A percentile compares a stretch with the other conserved stretches of the same genome.
Evolutionary conservation across 176 grass and related monocot species (phyloP).

Genomic region (Oryza australiensis): DNA sequence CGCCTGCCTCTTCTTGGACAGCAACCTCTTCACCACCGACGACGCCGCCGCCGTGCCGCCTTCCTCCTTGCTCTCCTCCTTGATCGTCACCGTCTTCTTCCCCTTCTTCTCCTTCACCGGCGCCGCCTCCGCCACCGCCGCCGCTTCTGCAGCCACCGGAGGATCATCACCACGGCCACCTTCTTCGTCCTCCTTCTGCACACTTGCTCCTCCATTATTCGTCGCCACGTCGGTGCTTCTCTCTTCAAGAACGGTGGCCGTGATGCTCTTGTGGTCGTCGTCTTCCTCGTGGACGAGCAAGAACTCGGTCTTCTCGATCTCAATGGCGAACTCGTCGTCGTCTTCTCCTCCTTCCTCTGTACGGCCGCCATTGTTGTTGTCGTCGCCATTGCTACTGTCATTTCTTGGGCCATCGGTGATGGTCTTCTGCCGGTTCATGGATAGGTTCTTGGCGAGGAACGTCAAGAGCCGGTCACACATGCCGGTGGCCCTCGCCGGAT

Average conservation of each 20-base stretch:
- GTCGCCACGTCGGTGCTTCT: not conserved
- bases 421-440: constrained; percentile 26
- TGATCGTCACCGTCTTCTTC: constrained; percentile 44
- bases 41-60: not conserved
- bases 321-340: constrained; percentile 27
- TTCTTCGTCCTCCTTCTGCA: not conserved
- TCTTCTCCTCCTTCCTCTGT: not conserved
- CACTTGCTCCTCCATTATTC: not conserved
- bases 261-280: not conserved
- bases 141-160: not conserved
- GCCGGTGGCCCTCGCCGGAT: constrained; percentile 1
- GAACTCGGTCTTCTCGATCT: constrained; percentile 49
- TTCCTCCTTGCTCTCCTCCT: constrained; percentile 20
- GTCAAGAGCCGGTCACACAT: constrained; percentile 51
- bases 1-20: constrained; percentile 44
- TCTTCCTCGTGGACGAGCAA: constrained; percentile 9
- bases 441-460: constrained; percentile 46
- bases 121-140: not conserved
- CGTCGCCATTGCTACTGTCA: not conserved
- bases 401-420: constrained; percentile 26
- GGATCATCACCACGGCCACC: not conserved
- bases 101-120: constrained; percentile 29
- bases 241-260: constrained; percentile 29
- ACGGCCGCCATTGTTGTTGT: not conserved
- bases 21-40: constrained; percentile 33